Evolutionary conservation across 2,329 filamentous ascomycete species (phyloP).

Genomic region (Xylaria sp.): DNA sequence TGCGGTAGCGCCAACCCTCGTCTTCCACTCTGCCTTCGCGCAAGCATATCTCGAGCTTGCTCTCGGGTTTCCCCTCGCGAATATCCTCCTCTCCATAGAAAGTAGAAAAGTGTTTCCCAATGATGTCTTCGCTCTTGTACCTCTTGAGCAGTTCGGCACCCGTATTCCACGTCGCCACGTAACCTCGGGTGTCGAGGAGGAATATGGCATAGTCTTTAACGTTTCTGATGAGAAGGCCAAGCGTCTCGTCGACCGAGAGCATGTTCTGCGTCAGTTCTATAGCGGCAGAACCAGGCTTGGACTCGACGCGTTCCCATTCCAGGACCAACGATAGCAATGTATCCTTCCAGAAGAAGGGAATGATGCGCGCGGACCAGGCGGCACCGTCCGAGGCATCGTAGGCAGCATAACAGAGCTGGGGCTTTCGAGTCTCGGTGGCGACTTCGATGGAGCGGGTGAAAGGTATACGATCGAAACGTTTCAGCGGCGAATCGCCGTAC

Average conservation of each 20-base stretch:
- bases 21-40: conserved; percentile 27
- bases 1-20: conserved; percentile 30
- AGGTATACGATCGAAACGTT: conserved; percentile 30
- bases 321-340: conserved; percentile 21
- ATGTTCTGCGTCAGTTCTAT: conserved; percentile 23
- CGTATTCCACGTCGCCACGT: conserved; percentile 28
- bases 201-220: conserved; percentile 33
- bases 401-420: conserved; percentile 24
- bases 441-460: conserved; percentile 27
- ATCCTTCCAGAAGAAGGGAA: conserved; percentile 20
- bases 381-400: neutral
- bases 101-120: conserved; percentile 24
- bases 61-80: conserved; percentile 20
- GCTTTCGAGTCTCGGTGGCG: conserved; percentile 11
- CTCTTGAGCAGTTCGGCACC: conserved; percentile 26
- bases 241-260: conserved; percentile 27
- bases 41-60: conserved; percentile 26
- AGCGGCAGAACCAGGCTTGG: neutral
- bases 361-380: conserved; percentile 25
- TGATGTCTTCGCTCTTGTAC: conserved; percentile 11
- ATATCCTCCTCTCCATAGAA: conserved; percentile 32
- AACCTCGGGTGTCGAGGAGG: conserved; percentile 26
- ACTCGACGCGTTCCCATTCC: conserved; percentile 18
- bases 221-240: conserved; percentile 22
- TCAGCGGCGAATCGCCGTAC: conserved; percentile 11